Evolutionary conservation across 2,329 filamentous ascomycete genomes (phyloP).

Genomic region (Mariannaea elegans): DNA sequence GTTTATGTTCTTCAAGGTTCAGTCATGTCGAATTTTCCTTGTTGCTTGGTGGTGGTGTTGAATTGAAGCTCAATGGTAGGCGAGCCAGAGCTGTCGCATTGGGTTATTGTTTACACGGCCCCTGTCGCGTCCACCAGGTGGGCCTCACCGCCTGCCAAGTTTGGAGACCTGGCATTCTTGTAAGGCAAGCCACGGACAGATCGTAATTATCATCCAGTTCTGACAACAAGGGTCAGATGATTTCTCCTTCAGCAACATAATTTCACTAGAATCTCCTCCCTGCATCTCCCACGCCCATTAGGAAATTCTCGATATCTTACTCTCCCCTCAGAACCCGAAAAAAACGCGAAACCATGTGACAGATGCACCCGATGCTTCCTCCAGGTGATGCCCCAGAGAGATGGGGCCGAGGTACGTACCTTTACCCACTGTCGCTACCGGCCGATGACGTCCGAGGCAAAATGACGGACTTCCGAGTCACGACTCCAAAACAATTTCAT

Average conservation of each 20-base stretch:
- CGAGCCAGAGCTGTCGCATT: constrained; percentile 32
- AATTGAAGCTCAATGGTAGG: constrained; percentile 7
- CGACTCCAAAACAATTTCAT: constrained; percentile 34
- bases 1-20: not conserved
- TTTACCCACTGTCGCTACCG: not conserved
- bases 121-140: constrained; percentile 36
- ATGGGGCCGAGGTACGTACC: constrained; percentile 2
- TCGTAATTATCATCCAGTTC: not conserved
- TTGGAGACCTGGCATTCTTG: not conserved
- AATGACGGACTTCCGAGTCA: constrained; percentile 39
- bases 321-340: not conserved
- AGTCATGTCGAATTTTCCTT: constrained; percentile 19
- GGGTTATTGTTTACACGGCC: constrained; percentile 33
- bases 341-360: not conserved
- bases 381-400: too few species aligned
- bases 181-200: not conserved
- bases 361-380: constrained; percentile 4
- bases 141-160: constrained; percentile 38
- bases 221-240: not conserved
- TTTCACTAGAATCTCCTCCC: not conserved
- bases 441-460: constrained; percentile 47
- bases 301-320: not conserved
- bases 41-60: not conserved
- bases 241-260: not conserved
- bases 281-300: not conserved